Percentiles rank a stretch among this genome's conserved stretches.
Evolutionary conservation across 257 asterid genomes (phyloP).

Genomic region (Orobanche coerulescens): DNA sequence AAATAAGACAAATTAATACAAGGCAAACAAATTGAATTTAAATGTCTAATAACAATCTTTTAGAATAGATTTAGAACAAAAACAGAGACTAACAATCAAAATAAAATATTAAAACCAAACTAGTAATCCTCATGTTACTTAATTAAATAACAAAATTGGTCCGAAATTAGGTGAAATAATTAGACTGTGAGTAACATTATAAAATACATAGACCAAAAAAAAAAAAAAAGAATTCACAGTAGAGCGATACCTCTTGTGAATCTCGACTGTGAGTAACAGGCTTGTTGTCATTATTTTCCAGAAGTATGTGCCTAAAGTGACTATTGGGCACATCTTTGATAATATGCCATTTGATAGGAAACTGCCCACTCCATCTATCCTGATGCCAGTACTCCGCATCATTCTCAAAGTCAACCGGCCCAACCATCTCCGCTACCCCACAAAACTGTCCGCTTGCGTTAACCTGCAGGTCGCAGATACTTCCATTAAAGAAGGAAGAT

Average conservation of each 20-base stretch:
- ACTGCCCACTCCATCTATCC: conserved; percentile 99
- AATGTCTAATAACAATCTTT: too few relatives aligned
- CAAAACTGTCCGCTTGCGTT: conserved; percentile 99
- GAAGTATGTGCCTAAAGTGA: conserved; percentile 85
- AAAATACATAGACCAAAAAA: too few relatives aligned
- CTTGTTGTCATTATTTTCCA: conserved; percentile 94
- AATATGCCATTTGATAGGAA: conserved; percentile 92
- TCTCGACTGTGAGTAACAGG: conserved; percentile 99
- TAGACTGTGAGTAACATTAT: too few relatives aligned
- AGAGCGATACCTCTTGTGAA: conserved; percentile 81
- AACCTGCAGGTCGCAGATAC: conserved; percentile 65
- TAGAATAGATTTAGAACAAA: too few relatives aligned
- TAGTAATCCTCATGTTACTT: conserved; percentile 1
- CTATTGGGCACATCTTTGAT: conserved; percentile 93
- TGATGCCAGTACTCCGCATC: conserved; percentile 99
- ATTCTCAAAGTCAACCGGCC: conserved; percentile 82
- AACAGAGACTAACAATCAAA: too few relatives aligned
- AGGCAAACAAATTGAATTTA: too few relatives aligned
- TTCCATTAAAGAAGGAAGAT: too few relatives aligned
- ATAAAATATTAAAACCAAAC: too few relatives aligned
- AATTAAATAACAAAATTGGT: not conserved
- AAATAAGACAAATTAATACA: too few relatives aligned
- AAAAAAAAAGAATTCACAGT: conserved; percentile 13
- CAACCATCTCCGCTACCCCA: conserved; percentile 98
- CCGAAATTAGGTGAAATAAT: too few relatives aligned